Conservation (phyloP, 495 filamentous ascomycete genomes). For the Penicillium chermesinum region DNA sequence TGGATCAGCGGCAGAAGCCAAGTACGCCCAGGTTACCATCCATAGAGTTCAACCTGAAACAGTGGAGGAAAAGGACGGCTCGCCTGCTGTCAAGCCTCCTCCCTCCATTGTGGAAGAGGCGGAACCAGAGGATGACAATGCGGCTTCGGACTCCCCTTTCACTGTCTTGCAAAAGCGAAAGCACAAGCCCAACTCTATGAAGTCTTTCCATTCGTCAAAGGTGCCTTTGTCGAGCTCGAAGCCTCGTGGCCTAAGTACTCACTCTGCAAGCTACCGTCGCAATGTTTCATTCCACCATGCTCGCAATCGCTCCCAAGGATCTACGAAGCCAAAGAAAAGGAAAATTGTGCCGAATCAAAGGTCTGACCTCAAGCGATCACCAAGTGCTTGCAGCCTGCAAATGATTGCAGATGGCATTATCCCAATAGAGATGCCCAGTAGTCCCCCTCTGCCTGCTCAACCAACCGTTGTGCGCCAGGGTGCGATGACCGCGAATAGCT, state of each 20-base stretch:
- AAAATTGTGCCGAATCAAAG: conserved; percentile 12
- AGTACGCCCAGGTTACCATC: conserved; percentile 61
- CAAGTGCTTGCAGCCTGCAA: conserved; percentile 28
- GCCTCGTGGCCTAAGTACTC: conserved; percentile 48
- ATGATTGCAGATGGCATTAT: conserved; percentile 16
- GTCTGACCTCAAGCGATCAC: conserved; percentile 18
- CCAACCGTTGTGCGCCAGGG: conserved; percentile 34
- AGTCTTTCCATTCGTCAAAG: conserved; percentile 35
- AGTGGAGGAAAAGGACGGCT: conserved; percentile 1
- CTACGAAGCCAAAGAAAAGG: conserved; percentile 23
- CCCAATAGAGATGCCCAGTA: conserved; percentile 22
- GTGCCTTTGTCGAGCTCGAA: conserved; percentile 51
- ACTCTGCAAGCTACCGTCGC: conserved; percentile 62
- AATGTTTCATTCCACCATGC: conserved; percentile 74
- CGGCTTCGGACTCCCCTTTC: conserved; percentile 22
- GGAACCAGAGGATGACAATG: conserved; percentile 10
- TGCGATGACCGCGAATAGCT: conserved; percentile 21
- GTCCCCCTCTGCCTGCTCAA: conserved; percentile 38
- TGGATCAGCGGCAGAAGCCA: conserved; percentile 30
- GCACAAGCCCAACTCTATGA: conserved; percentile 32
- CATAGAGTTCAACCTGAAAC: conserved; percentile 41
- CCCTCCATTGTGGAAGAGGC: conserved; percentile 25
- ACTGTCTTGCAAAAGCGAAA: conserved; percentile 33
- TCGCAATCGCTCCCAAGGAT: conserved; percentile 41
- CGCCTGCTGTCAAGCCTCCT: conserved; percentile 15